Evolutionary conservation across 1,284 basidiomycete species (phyloP), one percentile per base, ranked within the genome.

Genomic region (Xerocomus minutiporus): DNA sequence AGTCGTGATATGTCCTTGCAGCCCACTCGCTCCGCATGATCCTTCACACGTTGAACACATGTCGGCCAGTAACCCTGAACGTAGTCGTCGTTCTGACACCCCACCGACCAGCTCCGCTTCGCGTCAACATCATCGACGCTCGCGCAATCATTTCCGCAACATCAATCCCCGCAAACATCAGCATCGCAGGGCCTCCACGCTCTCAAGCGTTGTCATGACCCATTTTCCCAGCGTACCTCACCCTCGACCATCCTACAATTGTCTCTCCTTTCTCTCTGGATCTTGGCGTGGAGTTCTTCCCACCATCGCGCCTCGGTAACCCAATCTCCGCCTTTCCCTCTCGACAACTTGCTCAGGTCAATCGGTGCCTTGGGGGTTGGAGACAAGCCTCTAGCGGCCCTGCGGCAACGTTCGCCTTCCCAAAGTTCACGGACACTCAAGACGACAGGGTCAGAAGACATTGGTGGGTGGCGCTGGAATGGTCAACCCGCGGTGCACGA

Each of bases 41-140:
- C 45, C 94, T 79, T 95, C 94, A 97, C 12, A 94, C 73, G 60
- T 97, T 97, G 47, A 99, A 75, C 32, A 95, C 87, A 66, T 98
- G 94, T 8, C 96, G 80, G 0, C 96, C 96, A 9, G 81, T 78
- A 35, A 96, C 85, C 60, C 86, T 87, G 67, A 99, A 87, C 1
- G 86, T 89, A 1, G 93, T 89, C 1, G 86, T 85, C 57, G 89
- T 88, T 51, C 83, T 80, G 51, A 79, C 72, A 13, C 83, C 84
- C 86, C 93, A 97, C 57, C 82, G 79, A 58, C 90, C 84, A 23
- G 74, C 75, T 34, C 75, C 75, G 44, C 53, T 48, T 9, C 66
- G 66, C 15, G 63, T 64, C 31, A 65, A 62, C 38, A 66, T 65
- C 52, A 65, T 73, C 46, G 77, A 84, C 8, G 90, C 87, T 23